Evolutionary conservation across 495 filamentous ascomycete species (phyloP).

Genomic region (Endocarpon pusillum): DNA sequence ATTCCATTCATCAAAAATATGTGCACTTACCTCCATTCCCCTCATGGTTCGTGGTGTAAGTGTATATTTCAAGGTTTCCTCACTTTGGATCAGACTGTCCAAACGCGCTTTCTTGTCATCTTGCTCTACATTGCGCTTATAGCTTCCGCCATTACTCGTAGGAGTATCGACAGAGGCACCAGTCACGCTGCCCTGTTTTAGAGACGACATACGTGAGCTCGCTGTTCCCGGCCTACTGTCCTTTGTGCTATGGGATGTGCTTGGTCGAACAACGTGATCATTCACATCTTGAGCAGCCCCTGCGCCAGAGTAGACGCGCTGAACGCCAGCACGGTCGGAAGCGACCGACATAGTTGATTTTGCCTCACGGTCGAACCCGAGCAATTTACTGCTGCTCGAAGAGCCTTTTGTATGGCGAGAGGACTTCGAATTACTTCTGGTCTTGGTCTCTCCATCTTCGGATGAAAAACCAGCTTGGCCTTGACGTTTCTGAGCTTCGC

Average conservation of each 20-base stretch:
- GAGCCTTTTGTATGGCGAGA: too few species aligned
- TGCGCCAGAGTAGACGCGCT: constrained; percentile 27
- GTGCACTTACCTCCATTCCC: constrained; percentile 52
- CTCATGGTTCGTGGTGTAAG: constrained; percentile 81
- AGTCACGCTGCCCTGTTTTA: too few species aligned
- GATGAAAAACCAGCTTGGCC: too few species aligned
- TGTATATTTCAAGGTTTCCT: constrained; percentile 85
- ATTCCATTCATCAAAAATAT: not conserved
- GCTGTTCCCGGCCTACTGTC: constrained; percentile 37
- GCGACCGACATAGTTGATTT: constrained; percentile 11
- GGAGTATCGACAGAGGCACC: too few species aligned
- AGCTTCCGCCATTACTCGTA: not conserved
- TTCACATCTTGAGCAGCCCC: constrained; percentile 13
- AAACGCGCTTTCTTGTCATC: constrained; percentile 42
- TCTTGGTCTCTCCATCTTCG: too few species aligned
- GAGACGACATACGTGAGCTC: constrained; percentile 6
- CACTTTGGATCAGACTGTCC: constrained; percentile 76
- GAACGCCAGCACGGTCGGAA: constrained; percentile 35
- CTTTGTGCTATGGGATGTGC: constrained; percentile 29
- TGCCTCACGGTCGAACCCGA: constrained; percentile 11
- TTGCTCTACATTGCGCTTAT: not conserved
- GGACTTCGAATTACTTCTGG: too few species aligned
- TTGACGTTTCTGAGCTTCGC: too few species aligned
- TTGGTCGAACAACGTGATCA: constrained; percentile 13
- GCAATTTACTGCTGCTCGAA: too few species aligned